These are phyloP conservation scores for Zygoascus sp. DNA, from an alignment of 1,139 yeast genomes.

Conservation along the genomic window DNA sequence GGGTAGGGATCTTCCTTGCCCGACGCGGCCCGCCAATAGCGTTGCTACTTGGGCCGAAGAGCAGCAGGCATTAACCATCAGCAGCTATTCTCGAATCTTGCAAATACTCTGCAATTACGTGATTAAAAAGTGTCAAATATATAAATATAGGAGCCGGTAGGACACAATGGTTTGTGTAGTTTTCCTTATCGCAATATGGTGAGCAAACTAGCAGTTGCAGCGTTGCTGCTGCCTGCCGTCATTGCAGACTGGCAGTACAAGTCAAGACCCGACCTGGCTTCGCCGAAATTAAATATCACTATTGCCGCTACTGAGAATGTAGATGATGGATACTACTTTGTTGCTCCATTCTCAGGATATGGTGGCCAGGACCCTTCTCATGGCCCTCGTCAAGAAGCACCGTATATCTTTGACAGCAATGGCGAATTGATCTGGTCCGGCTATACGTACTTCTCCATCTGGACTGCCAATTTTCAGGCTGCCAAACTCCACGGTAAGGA, in stretches of 20 bases:
- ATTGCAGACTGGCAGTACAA: constrained; percentile 13
- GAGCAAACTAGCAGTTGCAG: not conserved
- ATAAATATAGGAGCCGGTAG: not conserved
- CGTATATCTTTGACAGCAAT: constrained; percentile 16
- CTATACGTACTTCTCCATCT: constrained; percentile 14
- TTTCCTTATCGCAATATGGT: not conserved
- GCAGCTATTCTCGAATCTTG: too few relatives aligned
- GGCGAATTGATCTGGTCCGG: constrained; percentile 21
- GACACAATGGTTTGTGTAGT: not conserved
- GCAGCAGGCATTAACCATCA: too few relatives aligned
- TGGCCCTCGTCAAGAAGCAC: constrained; percentile 14
- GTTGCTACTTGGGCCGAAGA: not conserved
- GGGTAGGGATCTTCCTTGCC: too few relatives aligned
- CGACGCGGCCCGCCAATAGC: not conserved
- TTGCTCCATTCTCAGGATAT: constrained; percentile 18
- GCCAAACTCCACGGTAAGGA: constrained; percentile 6
- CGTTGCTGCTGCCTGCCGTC: constrained; percentile 2
- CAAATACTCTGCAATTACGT: too few relatives aligned
- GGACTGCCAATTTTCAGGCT: constrained; percentile 17
- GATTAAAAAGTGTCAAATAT: not conserved
- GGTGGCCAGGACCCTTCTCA: constrained; percentile 13
- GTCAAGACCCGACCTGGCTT: constrained; percentile 19
- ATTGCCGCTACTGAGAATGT: constrained; percentile 10
- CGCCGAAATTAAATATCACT: constrained; percentile 16
- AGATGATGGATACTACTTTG: constrained; percentile 14